Evolutionary conservation across 495 filamentous ascomycete genomes (phyloP).

Genomic region (Penicillium nucicola): DNA sequence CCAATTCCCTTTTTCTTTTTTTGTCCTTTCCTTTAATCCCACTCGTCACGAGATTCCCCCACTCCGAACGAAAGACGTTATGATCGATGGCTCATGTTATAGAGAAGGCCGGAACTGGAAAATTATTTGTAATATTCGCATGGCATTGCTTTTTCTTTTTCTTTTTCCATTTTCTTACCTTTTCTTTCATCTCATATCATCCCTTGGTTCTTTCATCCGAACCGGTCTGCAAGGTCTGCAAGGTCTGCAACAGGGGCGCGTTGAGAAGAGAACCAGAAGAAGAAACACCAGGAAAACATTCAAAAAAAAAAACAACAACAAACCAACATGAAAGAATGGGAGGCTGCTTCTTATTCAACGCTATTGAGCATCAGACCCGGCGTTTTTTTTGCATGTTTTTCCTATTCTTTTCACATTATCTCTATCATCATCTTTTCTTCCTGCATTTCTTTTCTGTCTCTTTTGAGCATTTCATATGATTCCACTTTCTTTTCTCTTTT

Average conservation of each 20-base stretch:
- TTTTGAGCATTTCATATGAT: constrained; percentile 6
- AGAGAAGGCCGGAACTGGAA: constrained; percentile 38
- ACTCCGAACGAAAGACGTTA: constrained; percentile 42
- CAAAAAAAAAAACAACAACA: too few relatives aligned
- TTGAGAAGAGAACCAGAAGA: background rate
- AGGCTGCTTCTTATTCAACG: constrained; percentile 4
- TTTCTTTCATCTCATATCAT: background rate
- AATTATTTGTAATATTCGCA: constrained; percentile 30
- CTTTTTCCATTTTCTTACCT: constrained; percentile 16
- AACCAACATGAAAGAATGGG: constrained; percentile 8
- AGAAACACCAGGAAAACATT: background rate
- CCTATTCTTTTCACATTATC: background rate
- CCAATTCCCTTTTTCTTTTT: constrained; percentile 5
- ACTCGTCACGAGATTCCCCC: constrained; percentile 31
- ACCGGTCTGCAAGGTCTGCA: background rate
- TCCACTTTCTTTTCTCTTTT: background rate
- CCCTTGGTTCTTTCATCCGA: background rate
- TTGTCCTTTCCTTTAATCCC: constrained; percentile 23
- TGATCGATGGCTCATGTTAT: constrained; percentile 48
- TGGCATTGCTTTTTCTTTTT: constrained; percentile 16
- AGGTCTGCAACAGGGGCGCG: background rate
- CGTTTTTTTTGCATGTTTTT: constrained; percentile 22
- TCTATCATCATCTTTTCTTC: constrained; percentile 1
- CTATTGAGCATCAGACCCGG: constrained; percentile 26
- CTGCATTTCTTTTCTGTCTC: constrained; percentile 1